phyloP scores from a whole-genome alignment of 108 stramenopile genomes.

The Fragilariopsis cylindrus region DNA sequence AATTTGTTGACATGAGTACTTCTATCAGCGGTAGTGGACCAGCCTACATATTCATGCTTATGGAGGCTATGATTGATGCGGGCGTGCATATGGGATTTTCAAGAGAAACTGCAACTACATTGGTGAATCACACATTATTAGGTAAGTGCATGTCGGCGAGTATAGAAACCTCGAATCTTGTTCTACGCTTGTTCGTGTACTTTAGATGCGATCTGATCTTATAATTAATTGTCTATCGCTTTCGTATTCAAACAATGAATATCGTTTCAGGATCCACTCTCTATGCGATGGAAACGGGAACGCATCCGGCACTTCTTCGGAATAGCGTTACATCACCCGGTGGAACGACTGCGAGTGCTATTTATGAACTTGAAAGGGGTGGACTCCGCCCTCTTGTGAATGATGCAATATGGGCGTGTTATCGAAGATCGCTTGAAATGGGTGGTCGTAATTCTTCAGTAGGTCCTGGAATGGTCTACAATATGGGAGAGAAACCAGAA shows the following conservation, averaged over 20 bases:
- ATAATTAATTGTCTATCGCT: neutral
- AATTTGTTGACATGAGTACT: slow-evolving; percentile 91
- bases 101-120: slow-evolving; percentile 72
- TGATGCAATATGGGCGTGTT: slow-evolving; percentile 88
- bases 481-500: slow-evolving; percentile 19
- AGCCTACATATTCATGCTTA: slow-evolving; percentile 90
- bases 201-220: neutral
- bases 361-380: slow-evolving; percentile 93
- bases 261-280: slow-evolving; percentile 76
- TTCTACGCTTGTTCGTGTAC: neutral
- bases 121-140: slow-evolving; percentile 73
- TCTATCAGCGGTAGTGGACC: slow-evolving; percentile 88
- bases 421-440: slow-evolving; percentile 82
- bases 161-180: no score
- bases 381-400: slow-evolving; percentile 56
- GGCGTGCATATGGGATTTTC: slow-evolving; percentile 93
- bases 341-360: slow-evolving; percentile 91
- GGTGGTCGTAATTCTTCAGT: slow-evolving; percentile 64
- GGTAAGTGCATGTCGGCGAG: slow-evolving; percentile 14
- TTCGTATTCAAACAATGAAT: neutral
- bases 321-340: slow-evolving; percentile 93
- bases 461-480: slow-evolving; percentile 56
- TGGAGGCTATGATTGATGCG: slow-evolving; percentile 94
- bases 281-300: slow-evolving; percentile 84
- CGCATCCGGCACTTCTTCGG: slow-evolving; percentile 80